Conservation (phyloP, 441 rosid species). For the Adansonia grandidieri region DNA sequence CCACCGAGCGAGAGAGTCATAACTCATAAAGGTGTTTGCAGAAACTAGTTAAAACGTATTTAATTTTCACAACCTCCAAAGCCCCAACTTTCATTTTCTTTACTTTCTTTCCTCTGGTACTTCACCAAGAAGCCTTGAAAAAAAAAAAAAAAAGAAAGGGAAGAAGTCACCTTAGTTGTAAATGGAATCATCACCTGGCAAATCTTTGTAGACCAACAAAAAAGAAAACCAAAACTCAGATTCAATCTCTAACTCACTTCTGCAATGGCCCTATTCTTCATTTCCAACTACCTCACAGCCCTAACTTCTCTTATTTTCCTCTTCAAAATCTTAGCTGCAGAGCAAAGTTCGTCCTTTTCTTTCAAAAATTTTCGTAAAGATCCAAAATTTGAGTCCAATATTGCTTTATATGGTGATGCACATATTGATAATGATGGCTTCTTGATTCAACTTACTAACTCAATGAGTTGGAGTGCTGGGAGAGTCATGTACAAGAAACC, state of each 20-base stretch:
- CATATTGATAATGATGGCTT: conserved; percentile 47
- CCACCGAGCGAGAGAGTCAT: conserved; percentile 41
- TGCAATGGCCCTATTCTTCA: conserved; percentile 48
- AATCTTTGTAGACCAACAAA: conserved; percentile 43
- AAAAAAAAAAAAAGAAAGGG: background rate
- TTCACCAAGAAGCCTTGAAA: conserved; percentile 35
- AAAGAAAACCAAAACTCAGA: conserved; percentile 23
- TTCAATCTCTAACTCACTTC: conserved; percentile 38
- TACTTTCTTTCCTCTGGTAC: conserved; percentile 38
- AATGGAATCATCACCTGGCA: conserved; percentile 45
- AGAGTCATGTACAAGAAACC: conserved; percentile 66
- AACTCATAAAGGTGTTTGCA: conserved; percentile 29
- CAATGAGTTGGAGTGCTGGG: conserved; percentile 57
- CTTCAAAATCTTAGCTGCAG: conserved; percentile 43
- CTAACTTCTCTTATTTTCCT: conserved; percentile 42
- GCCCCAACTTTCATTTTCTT: conserved; percentile 31
- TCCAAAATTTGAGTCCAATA: conserved; percentile 47
- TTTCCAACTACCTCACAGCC: conserved; percentile 37
- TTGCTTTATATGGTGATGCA: conserved; percentile 74
- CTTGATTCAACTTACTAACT: conserved; percentile 60
- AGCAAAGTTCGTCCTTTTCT: conserved; percentile 49
- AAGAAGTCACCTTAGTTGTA: conserved; percentile 31
- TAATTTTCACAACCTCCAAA: conserved; percentile 65
- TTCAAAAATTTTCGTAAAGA: conserved; percentile 52
- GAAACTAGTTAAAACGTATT: conserved; percentile 55